Evolutionary conservation across 2,329 filamentous ascomycete species (phyloP), one percentile per base, ranked within the genome.

Genomic region (Cladosporium cucumerinum): DNA sequence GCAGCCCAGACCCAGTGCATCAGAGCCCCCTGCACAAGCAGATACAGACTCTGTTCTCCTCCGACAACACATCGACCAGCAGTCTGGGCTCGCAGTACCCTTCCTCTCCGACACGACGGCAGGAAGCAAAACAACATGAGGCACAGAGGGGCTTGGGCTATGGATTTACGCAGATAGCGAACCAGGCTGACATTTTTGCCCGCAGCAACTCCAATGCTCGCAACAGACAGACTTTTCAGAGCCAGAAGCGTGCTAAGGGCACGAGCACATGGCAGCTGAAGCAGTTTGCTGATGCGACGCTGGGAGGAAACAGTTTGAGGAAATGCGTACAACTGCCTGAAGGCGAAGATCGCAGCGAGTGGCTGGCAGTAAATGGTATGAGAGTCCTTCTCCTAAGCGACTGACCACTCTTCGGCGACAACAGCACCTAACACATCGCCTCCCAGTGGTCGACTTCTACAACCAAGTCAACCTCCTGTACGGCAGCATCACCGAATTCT

Each of bases 391-490:
- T 11, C 12, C 18, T 14, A 25, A 14, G 32, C 34, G 8, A n/a
- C 6, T 58, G 25, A 39, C 54, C 63, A 32, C 28, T 8, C 5
- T 57, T 18, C 1, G 5, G 34, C 21, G 14, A 30, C 18, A 51
- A 12, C 51, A 48, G 14, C 14, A 16, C 26, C 62, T 34, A n/a
- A 52, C 39, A 60, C 28, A 23, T n/a, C 59, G 48, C n/a, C 59
- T 43, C n/a, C 61, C 71, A 97, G 93, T 99, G 82, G 95, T 99
- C 82, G 95, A 99, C 80, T 99, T 99, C 80, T 99, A 99, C 87
- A 99, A 99, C 82, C 95, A 99, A 80, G 96, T 99, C 83, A 99
- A 99, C 81, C 86, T 99, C 39, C 89, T 99, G 66, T 99, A 99
- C 78, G 96, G 96, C 66, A 95, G 95, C 70, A 99, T 99, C 76